Evolutionary conservation across 352 stramenopile genomes (phyloP).

Genomic region (Globisporangium heterothallicum): DNA sequence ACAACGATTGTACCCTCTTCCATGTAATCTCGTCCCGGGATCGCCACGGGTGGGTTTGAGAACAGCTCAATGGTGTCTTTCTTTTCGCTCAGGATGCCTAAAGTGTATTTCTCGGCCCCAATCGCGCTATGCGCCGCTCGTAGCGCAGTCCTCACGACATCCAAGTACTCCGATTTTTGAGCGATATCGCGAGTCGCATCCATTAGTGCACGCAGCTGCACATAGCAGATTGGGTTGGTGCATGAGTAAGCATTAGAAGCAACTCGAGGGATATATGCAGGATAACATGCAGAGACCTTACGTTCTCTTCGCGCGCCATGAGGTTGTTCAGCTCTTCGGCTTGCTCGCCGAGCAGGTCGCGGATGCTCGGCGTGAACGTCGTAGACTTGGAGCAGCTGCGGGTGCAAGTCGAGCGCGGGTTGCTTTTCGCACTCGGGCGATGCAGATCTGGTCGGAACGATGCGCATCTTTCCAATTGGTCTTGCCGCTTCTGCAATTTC

Average conservation of each 20-base stretch:
- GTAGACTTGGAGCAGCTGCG: conserved; percentile 40
- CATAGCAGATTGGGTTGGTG: background rate
- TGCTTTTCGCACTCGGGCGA: background rate
- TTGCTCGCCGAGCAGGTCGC: conserved; percentile 49
- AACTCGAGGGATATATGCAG: background rate
- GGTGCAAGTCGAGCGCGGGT: conserved; percentile 15
- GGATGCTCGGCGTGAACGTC: conserved; percentile 34
- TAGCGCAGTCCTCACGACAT: conserved; percentile 53
- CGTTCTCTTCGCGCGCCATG: conserved; percentile 40
- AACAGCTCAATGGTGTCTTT: conserved; percentile 55
- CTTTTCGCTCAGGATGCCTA: conserved; percentile 59
- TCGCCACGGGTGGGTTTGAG: conserved; percentile 49
- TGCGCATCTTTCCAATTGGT: conserved; percentile 46
- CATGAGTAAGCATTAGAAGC: background rate
- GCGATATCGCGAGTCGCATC: conserved; percentile 56
- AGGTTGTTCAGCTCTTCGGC: conserved; percentile 46
- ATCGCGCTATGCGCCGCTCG: conserved; percentile 44
- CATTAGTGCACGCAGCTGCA: conserved; percentile 55
- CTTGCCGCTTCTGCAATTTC: conserved; percentile 39
- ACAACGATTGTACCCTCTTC: conserved; percentile 50
- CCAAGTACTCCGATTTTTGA: conserved; percentile 40
- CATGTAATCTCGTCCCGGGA: conserved; percentile 41
- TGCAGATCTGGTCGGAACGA: conserved; percentile 25
- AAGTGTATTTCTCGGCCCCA: conserved; percentile 47
- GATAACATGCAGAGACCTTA: conserved; percentile 15